phyloP scores from a whole-genome alignment of 805 yeast species.

The Jamesozyma spencerorum region DNA sequence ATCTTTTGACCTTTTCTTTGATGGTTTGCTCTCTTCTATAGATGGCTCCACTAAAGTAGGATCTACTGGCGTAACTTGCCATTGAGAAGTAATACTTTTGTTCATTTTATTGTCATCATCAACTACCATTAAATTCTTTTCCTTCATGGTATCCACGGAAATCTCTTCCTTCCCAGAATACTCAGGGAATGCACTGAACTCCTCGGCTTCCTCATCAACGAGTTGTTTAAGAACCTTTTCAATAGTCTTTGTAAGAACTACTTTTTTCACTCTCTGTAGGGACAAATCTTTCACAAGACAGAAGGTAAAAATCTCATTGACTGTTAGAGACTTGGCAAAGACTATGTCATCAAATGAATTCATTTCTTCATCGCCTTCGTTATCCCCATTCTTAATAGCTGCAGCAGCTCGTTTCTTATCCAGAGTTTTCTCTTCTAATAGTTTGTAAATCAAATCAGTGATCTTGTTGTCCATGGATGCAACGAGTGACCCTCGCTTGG shows the following conservation, averaged over 20 bases:
- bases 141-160: constrained; percentile 27
- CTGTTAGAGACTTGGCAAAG: constrained; percentile 50
- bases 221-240: constrained; percentile 48
- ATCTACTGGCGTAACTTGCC: constrained; percentile 35
- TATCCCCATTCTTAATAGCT: constrained; percentile 7
- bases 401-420: constrained; percentile 31
- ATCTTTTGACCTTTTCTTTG: constrained; percentile 47
- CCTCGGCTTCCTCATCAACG: constrained; percentile 53
- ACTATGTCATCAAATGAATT: constrained; percentile 34
- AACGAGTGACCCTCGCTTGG: constrained; percentile 17
- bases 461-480: constrained; percentile 47
- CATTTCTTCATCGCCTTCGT: constrained; percentile 8
- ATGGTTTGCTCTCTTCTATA: constrained; percentile 25
- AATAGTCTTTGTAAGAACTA: constrained; percentile 51
- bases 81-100: constrained; percentile 61
- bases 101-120: constrained; percentile 62
- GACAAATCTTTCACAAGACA: constrained; percentile 59
- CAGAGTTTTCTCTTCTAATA: constrained; percentile 52
- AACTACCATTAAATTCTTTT: constrained; percentile 52
- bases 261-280: constrained; percentile 60
- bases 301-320: constrained; percentile 44
- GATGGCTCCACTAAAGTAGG: constrained; percentile 1
- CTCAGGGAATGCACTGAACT: constrained; percentile 30
- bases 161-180: constrained; percentile 16
- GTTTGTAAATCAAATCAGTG: constrained; percentile 42